Base-by-base conservation (phyloP, 176 grass and related monocot species). In the Phoenix roebelenii region DNA sequence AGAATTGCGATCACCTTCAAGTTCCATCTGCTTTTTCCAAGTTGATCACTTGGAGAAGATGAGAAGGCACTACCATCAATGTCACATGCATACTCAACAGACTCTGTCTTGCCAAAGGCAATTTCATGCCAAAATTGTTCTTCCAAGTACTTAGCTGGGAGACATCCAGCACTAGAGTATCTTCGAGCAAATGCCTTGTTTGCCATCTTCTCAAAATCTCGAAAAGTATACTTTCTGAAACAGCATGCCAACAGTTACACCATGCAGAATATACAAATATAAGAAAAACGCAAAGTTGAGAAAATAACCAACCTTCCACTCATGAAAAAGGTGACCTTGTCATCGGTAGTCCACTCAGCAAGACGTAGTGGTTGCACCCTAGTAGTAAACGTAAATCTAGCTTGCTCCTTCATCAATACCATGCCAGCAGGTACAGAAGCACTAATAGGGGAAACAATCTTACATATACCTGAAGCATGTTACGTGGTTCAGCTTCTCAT, bases 1-100 rank as follows among this genome's bases (percentile, higher is more conserved):
- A 44, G 10, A 44, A 44, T 44, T 12, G 20, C 63, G 4, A 50
- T 54, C 70, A 98, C 94, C 94, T 98, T 98, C 66, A 98, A 71
- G 66, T 92, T 98, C 87, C 93, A 98, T 51, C 85, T 85, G 67
- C 87, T 92, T 83, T 85, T 81, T 48, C 84, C 94, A 70, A 98
- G 88, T 52, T 84, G 81, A 61, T 98, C 94, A 15, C 55, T 70
- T 57, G 76, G 60, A 64, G 87, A 85, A 78, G 88, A 88, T 44
- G 94, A 98, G 84, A 98, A 98, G 23, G 94, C 94, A 81, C 87
- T 98, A n/a, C 93, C 94, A 61, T 98, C 94, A 76, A 98, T 73
- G 71, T 98, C 94, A 32, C 94, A 98, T 26, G 94, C 94, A 85
- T 98, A 98, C 74, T 98, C 94, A 71, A 98, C 93, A 29, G 60